Evolutionary conservation across 1,139 yeast species (phyloP).

Genomic region (Trichomonascaceae sp.): DNA sequence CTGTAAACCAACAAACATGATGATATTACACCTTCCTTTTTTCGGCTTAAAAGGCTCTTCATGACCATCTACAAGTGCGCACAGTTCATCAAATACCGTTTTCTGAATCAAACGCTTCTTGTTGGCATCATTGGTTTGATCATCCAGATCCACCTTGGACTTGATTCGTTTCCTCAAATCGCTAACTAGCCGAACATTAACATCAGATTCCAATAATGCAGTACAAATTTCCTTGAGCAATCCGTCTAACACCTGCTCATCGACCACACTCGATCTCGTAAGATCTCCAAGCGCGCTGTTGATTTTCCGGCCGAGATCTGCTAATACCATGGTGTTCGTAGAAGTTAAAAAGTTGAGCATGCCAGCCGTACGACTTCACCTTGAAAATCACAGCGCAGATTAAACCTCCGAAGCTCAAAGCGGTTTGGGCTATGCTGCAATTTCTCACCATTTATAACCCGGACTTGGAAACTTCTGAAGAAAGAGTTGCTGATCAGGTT

Average conservation of each 20-base stretch:
- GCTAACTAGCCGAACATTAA: constrained; percentile 78
- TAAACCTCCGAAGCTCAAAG: background rate
- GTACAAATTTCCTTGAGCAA: constrained; percentile 85
- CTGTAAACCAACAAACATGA: constrained; percentile 97
- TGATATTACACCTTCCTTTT: constrained; percentile 65
- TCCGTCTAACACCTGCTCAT: constrained; percentile 53
- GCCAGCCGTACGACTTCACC: background rate
- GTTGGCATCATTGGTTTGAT: constrained; percentile 45
- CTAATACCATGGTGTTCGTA: constrained; percentile 65
- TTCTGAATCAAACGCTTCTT: constrained; percentile 79
- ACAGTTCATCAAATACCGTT: constrained; percentile 88
- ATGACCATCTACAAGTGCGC: constrained; percentile 68
- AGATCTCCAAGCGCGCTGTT: constrained; percentile 69
- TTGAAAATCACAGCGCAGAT: background rate
- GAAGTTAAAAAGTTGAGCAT: background rate
- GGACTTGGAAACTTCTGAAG: constrained; percentile 24
- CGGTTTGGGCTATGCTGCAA: constrained; percentile 11
- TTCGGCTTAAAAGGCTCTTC: constrained; percentile 73
- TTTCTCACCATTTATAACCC: constrained; percentile 31
- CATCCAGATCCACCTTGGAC: constrained; percentile 47
- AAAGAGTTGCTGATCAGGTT: constrained; percentile 24
- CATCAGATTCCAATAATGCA: constrained; percentile 88
- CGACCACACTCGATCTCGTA: constrained; percentile 54
- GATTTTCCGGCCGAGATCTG: constrained; percentile 86
- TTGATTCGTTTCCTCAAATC: constrained; percentile 70